phyloP scores from a whole-genome alignment of 2,329 filamentous ascomycete genomes.

The Fusarium subglutinans region DNA sequence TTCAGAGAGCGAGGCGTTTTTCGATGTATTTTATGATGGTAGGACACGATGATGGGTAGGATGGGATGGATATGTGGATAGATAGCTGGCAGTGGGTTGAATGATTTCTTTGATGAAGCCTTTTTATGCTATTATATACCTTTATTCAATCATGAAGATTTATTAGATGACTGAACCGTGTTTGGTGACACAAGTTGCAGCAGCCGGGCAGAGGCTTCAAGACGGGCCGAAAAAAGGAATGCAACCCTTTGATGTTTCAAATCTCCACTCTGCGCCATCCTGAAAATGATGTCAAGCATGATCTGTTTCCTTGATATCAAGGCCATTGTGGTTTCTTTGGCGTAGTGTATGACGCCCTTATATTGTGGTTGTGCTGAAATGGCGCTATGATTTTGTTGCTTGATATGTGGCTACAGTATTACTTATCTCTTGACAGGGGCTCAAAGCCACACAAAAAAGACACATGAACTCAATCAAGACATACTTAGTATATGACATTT shows the following conservation, averaged over 20 bases:
- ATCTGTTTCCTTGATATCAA: neutral
- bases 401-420: neutral
- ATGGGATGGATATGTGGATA: neutral
- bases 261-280: neutral
- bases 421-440: neutral
- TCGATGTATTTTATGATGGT: neutral
- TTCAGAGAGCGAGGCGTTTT: neutral
- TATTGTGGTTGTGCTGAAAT: neutral
- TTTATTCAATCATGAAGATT: too few species aligned
- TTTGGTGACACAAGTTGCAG: too few species aligned
- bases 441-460: neutral
- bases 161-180: too few species aligned
- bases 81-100: neutral
- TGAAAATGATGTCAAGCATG: accelerated
- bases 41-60: neutral
- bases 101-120: neutral
- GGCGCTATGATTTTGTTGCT: neutral
- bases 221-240: neutral
- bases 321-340: neutral
- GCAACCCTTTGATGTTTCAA: neutral
- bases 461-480: neutral
- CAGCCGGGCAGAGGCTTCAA: neutral
- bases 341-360: neutral
- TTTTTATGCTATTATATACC: neutral
- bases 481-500: neutral